Base-by-base conservation (phyloP, 2,329 filamentous ascomycete species). In the Chaetomiaceae sp. region DNA sequence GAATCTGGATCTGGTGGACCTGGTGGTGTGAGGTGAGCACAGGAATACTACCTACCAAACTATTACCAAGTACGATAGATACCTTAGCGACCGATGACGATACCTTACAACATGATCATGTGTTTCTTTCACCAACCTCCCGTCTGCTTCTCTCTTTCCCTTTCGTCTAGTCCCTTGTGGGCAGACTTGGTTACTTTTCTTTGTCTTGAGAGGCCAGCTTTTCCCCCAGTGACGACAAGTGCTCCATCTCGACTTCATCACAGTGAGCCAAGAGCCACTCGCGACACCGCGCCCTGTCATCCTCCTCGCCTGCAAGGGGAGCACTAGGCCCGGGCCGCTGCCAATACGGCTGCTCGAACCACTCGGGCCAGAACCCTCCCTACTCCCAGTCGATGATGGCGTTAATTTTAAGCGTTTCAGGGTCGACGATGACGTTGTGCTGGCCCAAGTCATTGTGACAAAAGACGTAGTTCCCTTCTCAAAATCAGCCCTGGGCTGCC, bases 261-360 rank as follows among this genome's bases (percentile, higher is more conserved):
- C 31, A 14, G 10, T 14, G 10, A 5, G 14, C 31, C 31, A n/a
- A 8, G 6, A 14, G 14, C 10, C 31, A 14, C 5, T 34, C 14
- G 31, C 31, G 14, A 13, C 20, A 40, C 25, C 47, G 48, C 19
- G 43, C 38, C 38, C 9, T 38, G n/a, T 51, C 49, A 39, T 51
- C 49, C 19, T 47, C 49, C 43, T 51, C 49, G 17, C 38, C 44
- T n/a, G 17, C 43, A 4, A 57, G 38, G 14, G 51, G 21, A 13
- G 14, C 42, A 35, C 55, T 53, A 5, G 50, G 53, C 12, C 58
- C 58, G 12, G 21, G 27, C 12, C 55, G 51, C 48, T 50, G 48
- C 54, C 55, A 60, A 19, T 50, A 60, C 23, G 44, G 46, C 19
- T 16, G 30, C 35, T 60, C 54, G 33, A 60, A 62, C 58, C 57